A percentile compares a stretch with the other conserved stretches of the same genome.
Conservation (phyloP, 1,284 basidiomycete genomes). For the Hypsizygus ulmarius region DNA sequence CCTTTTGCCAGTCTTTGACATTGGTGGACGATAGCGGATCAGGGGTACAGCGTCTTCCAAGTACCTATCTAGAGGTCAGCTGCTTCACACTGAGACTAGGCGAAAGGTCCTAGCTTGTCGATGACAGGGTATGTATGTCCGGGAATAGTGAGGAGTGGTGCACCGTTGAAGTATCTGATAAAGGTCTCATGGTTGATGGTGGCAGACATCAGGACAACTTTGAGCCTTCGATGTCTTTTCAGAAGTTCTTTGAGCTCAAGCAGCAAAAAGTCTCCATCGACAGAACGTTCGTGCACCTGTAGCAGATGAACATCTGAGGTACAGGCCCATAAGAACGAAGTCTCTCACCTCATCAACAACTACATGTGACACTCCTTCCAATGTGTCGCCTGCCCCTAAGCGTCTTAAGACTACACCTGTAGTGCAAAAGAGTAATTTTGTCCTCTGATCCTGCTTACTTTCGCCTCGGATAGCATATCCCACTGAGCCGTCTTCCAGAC, state of each 20-base stretch:
- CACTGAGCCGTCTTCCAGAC: conserved; percentile 80
- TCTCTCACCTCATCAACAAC: conserved; percentile 82
- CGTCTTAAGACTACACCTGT: conserved; percentile 89
- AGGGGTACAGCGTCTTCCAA: conserved; percentile 74
- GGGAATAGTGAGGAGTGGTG: conserved; percentile 82
- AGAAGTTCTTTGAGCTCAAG: conserved; percentile 84
- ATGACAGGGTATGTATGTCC: conserved; percentile 80
- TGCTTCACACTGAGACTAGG: background rate
- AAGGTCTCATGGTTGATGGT: conserved; percentile 90
- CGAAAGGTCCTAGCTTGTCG: conserved; percentile 54
- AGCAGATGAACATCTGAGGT: conserved; percentile 1
- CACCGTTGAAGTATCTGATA: conserved; percentile 75
- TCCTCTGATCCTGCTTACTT: conserved; percentile 62
- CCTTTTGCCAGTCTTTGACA: conserved; percentile 36
- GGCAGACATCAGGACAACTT: conserved; percentile 85
- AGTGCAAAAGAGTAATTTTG: conserved; percentile 87
- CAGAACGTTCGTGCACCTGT: conserved; percentile 86
- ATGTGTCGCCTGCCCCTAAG: conserved; percentile 70
- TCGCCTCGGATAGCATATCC: conserved; percentile 94
- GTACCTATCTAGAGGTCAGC: conserved; percentile 48
- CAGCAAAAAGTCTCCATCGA: conserved; percentile 88
- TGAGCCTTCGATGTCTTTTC: conserved; percentile 66
- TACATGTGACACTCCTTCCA: conserved; percentile 78
- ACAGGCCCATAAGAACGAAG: background rate
- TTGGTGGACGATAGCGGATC: conserved; percentile 47